Evolutionary conservation across 2,329 filamentous ascomycete genomes (phyloP).

Genomic region (Didymella pomorum): DNA sequence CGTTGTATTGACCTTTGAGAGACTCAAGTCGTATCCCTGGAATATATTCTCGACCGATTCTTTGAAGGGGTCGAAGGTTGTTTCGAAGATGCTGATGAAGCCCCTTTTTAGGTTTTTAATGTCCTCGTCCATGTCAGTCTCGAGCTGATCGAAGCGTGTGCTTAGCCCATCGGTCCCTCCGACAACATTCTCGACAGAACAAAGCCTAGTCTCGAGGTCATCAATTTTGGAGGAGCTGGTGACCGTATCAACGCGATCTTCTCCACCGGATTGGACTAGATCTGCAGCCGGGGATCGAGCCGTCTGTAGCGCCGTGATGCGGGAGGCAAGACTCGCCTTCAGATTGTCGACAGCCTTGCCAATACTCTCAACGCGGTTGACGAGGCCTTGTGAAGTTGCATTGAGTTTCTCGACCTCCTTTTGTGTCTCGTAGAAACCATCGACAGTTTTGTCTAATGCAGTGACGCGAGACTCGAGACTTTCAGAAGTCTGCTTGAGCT

Average conservation of each 20-base stretch:
- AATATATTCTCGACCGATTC: background rate
- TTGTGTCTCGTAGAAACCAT: background rate
- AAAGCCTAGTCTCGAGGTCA: background rate
- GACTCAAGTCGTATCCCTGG: background rate
- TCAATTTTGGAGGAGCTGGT: background rate
- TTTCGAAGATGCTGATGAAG: background rate
- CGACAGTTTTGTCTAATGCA: background rate
- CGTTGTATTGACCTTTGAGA: background rate
- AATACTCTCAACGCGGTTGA: background rate
- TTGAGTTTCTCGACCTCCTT: background rate
- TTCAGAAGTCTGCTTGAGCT: background rate
- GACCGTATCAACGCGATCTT: background rate
- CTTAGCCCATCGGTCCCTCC: background rate
- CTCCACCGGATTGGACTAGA: background rate
- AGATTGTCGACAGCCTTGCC: background rate
- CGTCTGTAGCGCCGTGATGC: constrained; percentile 6
- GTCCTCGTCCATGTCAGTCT: background rate
- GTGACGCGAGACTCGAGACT: background rate
- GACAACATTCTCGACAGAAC: background rate
- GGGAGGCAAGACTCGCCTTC: too few relatives aligned
- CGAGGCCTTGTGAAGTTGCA: background rate
- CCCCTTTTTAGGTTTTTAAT: background rate
- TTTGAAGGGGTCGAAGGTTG: constrained; percentile 15
- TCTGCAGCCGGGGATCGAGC: background rate
- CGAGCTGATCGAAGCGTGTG: background rate